These are phyloP conservation scores for Solanum clarkiae DNA, from an alignment of 257 asterid species.

Conservation along the genomic window DNA sequence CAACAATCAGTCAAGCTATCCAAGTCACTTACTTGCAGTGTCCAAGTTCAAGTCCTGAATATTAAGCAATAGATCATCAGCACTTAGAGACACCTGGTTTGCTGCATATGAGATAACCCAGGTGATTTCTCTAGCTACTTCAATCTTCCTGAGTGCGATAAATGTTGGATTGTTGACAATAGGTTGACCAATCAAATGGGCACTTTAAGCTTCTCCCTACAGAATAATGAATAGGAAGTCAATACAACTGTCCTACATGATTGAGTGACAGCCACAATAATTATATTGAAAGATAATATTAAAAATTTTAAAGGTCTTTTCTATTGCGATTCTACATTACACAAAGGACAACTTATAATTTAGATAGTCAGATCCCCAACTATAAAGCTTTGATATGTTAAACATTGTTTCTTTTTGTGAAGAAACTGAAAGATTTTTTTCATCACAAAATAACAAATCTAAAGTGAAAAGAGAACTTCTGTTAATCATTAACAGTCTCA, in stretches of 20 bases:
- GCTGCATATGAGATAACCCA: slow-evolving; percentile 43
- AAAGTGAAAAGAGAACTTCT: background rate
- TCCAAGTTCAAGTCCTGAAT: slow-evolving; percentile 44
- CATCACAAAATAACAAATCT: background rate
- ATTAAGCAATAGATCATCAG: slow-evolving; percentile 75
- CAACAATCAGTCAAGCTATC: background rate
- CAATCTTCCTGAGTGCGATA: slow-evolving; percentile 76
- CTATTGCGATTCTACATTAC: background rate
- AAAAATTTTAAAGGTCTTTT: background rate
- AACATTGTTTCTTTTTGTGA: background rate
- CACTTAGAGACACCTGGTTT: slow-evolving; percentile 69
- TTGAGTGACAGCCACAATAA: background rate
- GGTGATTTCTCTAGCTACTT: slow-evolving; percentile 80
- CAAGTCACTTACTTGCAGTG: slow-evolving; percentile 14
- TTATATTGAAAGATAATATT: background rate
- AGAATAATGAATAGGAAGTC: background rate
- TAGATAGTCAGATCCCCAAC: background rate
- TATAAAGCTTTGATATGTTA: background rate
- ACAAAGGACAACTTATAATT: background rate
- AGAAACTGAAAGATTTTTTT: background rate
- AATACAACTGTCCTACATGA: background rate
- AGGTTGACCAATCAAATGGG: slow-evolving; percentile 83
- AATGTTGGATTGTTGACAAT: slow-evolving; percentile 83
- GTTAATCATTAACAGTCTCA: background rate
- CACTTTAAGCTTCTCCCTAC: slow-evolving; percentile 98